phyloP scores from a whole-genome alignment of 192 early-diverging fungal genomes.

The Coemansia sp. region DNA sequence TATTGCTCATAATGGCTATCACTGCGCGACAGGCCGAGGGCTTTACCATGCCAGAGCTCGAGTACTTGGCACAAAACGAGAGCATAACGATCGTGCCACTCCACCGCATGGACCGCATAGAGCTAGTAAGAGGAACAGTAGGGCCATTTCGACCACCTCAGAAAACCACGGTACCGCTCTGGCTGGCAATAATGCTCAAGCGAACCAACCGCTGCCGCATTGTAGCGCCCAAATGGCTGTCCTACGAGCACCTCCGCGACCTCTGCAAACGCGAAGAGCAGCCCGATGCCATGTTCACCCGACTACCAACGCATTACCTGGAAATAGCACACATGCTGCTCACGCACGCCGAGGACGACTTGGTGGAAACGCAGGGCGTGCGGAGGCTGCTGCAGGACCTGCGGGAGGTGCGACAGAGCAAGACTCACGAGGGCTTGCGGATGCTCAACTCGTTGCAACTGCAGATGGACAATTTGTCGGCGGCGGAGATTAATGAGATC shows the following conservation, averaged over 20 bases:
- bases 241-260: slow-evolving; percentile 61
- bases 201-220: slow-evolving; percentile 79
- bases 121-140: slow-evolving; percentile 69
- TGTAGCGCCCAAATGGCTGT: slow-evolving; percentile 78
- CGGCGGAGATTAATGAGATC: slow-evolving; percentile 90
- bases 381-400: slow-evolving; percentile 79
- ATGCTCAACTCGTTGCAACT: slow-evolving; percentile 65
- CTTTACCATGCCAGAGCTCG: slow-evolving; percentile 78
- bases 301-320: slow-evolving; percentile 77
- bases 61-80: slow-evolving; percentile 83
- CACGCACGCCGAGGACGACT: slow-evolving; percentile 79
- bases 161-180: slow-evolving; percentile 73
- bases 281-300: slow-evolving; percentile 60
- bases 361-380: slow-evolving; percentile 68
- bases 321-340: slow-evolving; percentile 78
- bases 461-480: slow-evolving; percentile 80
- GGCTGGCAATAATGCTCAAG: slow-evolving; percentile 84
- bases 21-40: slow-evolving; percentile 37
- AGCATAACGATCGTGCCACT: slow-evolving; percentile 70
- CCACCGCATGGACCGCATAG: slow-evolving; percentile 65
- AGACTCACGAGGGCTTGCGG: slow-evolving; percentile 69
- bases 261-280: slow-evolving; percentile 69
- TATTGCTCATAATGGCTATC: slow-evolving; percentile 35
- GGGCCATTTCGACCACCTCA: slow-evolving; percentile 82
- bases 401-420: slow-evolving; percentile 76